These are phyloP conservation scores for Stygiomarasmius scandens DNA, from an alignment of 1,284 basidiomycete species.

Conservation along the genomic window DNA sequence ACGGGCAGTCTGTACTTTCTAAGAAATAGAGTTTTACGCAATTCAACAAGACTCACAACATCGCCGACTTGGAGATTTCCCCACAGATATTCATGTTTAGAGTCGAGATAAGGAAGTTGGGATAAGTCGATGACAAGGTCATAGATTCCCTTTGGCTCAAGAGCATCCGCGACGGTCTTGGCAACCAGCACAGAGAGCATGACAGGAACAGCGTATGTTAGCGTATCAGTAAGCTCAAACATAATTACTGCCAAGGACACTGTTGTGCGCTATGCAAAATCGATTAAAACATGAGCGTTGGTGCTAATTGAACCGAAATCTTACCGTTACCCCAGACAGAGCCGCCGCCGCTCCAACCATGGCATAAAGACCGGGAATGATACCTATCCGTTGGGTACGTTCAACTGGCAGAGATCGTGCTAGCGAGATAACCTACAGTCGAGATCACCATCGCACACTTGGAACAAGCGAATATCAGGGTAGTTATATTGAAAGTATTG, in stretches of 20 bases:
- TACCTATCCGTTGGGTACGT: constrained; percentile 32
- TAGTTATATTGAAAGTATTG: constrained; percentile 77
- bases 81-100: constrained; percentile 89
- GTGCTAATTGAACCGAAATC: constrained; percentile 22
- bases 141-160: constrained; percentile 95
- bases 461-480: constrained; percentile 68
- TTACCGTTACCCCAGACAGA: constrained; percentile 85
- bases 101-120: constrained; percentile 88
- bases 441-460: constrained; percentile 62
- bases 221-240: constrained; percentile 92
- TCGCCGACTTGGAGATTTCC: constrained; percentile 74
- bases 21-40: constrained; percentile 3
- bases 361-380: constrained; percentile 86
- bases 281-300: constrained; percentile 7
- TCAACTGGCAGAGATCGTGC: background rate
- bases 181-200: constrained; percentile 91
- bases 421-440: constrained; percentile 59
- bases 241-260: constrained; percentile 96
- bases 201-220: constrained; percentile 94
- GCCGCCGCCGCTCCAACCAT: constrained; percentile 92
- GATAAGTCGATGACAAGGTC: constrained; percentile 87
- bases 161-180: constrained; percentile 89
- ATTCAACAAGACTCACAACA: constrained; percentile 54
- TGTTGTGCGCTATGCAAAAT: constrained; percentile 65
- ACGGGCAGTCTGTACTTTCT: constrained; percentile 54